phyloP scores from a whole-genome alignment of 2,329 filamentous ascomycete genomes.

The Cytospora leucostoma region DNA sequence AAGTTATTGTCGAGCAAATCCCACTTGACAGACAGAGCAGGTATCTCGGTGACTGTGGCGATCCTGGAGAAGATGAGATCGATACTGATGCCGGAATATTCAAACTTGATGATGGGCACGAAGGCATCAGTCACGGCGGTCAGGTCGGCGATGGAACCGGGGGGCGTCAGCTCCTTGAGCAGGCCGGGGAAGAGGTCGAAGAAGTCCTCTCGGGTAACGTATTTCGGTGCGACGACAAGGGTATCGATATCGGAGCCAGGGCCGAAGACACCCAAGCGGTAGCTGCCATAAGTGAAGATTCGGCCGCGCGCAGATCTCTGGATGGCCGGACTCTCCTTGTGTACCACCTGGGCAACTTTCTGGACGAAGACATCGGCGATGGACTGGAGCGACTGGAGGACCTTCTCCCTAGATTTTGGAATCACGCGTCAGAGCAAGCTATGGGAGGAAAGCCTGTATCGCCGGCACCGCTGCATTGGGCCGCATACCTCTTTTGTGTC shows the following conservation, averaged over 20 bases:
- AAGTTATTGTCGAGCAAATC: slow-evolving; percentile 80
- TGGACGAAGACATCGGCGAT: slow-evolving; percentile 87
- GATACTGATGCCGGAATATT: slow-evolving; percentile 87
- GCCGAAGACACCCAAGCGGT: slow-evolving; percentile 88
- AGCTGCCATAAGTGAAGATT: slow-evolving; percentile 96
- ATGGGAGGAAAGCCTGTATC: not conserved
- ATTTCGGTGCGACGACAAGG: slow-evolving; percentile 86
- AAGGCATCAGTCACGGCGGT: slow-evolving; percentile 86
- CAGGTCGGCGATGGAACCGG: slow-evolving; percentile 80
- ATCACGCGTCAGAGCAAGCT: slow-evolving; percentile 1
- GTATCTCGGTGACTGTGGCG: slow-evolving; percentile 68
- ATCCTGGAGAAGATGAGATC: slow-evolving; percentile 89
- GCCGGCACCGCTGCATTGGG: slow-evolving; percentile 4
- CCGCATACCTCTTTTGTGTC: slow-evolving; percentile 73
- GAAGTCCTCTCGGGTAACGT: slow-evolving; percentile 87
- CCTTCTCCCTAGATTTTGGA: slow-evolving; percentile 56
- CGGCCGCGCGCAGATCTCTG: slow-evolving; percentile 86
- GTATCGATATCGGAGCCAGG: slow-evolving; percentile 98
- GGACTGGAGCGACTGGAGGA: slow-evolving; percentile 74
- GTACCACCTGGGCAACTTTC: slow-evolving; percentile 73
- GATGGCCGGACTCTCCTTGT: slow-evolving; percentile 70
- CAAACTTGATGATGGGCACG: slow-evolving; percentile 96
- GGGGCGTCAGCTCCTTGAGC: slow-evolving; percentile 72
- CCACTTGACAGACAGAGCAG: slow-evolving; percentile 46
- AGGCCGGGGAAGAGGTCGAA: slow-evolving; percentile 85